phyloP scores from a whole-genome alignment of 352 stramenopile species.

The Globisporangium takayamanum region DNA sequence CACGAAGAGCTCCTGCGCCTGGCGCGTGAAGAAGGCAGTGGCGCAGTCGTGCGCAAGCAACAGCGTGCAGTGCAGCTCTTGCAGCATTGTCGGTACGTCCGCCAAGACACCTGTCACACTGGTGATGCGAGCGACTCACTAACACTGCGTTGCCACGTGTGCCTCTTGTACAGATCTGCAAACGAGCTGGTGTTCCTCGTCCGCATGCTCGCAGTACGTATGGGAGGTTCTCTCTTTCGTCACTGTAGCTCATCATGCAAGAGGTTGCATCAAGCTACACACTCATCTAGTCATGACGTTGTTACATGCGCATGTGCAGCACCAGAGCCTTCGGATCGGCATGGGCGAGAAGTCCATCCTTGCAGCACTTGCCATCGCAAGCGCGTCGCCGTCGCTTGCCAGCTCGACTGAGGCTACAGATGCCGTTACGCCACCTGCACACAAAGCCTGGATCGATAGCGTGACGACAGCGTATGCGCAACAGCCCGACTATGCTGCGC shows the following conservation, averaged over 20 bases:
- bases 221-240: neutral
- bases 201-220: constrained; percentile 67
- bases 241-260: neutral
- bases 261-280: neutral
- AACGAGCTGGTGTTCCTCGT: constrained; percentile 61
- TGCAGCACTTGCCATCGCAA: constrained; percentile 47
- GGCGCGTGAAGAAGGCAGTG: constrained; percentile 45
- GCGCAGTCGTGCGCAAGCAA: constrained; percentile 54
- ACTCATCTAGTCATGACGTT: no score
- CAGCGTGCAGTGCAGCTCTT: constrained; percentile 51
- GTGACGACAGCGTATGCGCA: constrained; percentile 67
- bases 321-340: constrained; percentile 78
- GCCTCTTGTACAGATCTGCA: constrained; percentile 20
- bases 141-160: neutral
- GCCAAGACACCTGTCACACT: neutral
- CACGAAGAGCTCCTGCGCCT: constrained; percentile 52
- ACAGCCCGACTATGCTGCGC: constrained; percentile 49
- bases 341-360: constrained; percentile 82
- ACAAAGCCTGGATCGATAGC: constrained; percentile 48
- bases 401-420: neutral
- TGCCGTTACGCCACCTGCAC: neutral
- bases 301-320: constrained; percentile 22
- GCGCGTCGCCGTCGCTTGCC: neutral
- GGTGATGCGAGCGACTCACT: neutral
- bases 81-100: constrained; percentile 33